These are phyloP conservation scores for Limonium bicolor DNA, from an alignment of 148 eudicot genomes.

Conservation along the genomic window DNA sequence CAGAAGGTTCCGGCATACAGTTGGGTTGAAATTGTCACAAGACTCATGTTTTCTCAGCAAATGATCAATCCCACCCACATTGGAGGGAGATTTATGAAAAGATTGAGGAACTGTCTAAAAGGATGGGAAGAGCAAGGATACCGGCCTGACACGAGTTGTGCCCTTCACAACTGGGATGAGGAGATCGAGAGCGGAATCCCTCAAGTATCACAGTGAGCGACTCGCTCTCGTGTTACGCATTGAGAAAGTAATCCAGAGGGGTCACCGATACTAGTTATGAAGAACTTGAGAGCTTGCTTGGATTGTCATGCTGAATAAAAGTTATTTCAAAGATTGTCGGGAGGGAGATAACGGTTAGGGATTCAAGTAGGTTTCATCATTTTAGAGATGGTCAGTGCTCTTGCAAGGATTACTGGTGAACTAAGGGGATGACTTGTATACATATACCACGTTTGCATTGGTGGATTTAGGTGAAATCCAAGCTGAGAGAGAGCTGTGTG, in stretches of 20 bases:
- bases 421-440: no score
- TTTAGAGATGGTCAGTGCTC: constrained; percentile 55
- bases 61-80: constrained; percentile 41
- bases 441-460: no score
- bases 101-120: constrained; percentile 21
- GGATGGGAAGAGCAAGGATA: constrained; percentile 68
- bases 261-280: constrained; percentile 52
- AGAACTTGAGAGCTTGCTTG: constrained; percentile 60
- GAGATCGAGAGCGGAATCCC: constrained; percentile 39
- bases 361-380: constrained; percentile 78
- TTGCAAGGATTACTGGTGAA: constrained; percentile 74
- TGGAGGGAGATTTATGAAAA: constrained; percentile 42
- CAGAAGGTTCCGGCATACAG: constrained; percentile 66
- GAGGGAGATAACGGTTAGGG: constrained; percentile 68
- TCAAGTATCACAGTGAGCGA: constrained; percentile 63
- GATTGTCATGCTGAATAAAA: constrained; percentile 74
- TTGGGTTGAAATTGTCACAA: constrained; percentile 54
- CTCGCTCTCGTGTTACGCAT: constrained; percentile 65
- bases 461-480: no score
- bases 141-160: constrained; percentile 49
- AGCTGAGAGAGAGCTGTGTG: no score
- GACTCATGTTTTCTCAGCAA: constrained; percentile 50
- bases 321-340: constrained; percentile 50
- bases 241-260: constrained; percentile 62
- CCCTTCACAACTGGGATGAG: constrained; percentile 53